Evolutionary conservation across 192 early-diverging fungal species (phyloP).

Genomic region (Umbelopsis vinacea): DNA sequence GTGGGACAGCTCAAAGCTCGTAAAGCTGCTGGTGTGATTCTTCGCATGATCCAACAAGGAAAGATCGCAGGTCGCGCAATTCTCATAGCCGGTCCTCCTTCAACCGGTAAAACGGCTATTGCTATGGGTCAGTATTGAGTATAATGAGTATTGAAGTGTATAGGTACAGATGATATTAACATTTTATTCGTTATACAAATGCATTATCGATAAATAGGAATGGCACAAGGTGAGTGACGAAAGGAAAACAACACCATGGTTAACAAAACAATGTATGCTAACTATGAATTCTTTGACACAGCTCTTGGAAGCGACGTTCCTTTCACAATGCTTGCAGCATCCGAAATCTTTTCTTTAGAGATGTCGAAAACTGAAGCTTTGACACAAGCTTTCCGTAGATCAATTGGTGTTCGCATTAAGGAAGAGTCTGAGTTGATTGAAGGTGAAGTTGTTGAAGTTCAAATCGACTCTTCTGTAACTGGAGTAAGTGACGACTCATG

Average conservation of each 20-base stretch:
- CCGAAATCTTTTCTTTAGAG: conserved; percentile 98
- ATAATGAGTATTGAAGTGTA: no score
- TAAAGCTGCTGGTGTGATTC: conserved; percentile 94
- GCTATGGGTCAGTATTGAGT: conserved; percentile 84
- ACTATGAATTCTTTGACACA: conserved; percentile 40
- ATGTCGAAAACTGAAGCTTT: conserved; percentile 99
- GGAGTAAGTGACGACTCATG: conserved; percentile 63
- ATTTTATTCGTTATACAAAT: no score
- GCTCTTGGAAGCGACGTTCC: conserved; percentile 94
- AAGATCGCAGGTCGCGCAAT: conserved; percentile 97
- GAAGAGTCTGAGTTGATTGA: conserved; percentile 99
- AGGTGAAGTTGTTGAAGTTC: conserved; percentile 98
- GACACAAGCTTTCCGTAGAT: conserved; percentile 96
- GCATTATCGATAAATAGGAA: conserved; percentile 12
- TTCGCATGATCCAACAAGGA: conserved; percentile 97
- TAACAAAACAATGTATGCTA: conserved; percentile 69
- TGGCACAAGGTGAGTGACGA: conserved; percentile 39
- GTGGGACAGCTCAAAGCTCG: conserved; percentile 95
- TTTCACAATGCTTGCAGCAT: conserved; percentile 96
- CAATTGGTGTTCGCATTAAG: conserved; percentile 97
- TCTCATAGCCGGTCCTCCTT: conserved; percentile 98
- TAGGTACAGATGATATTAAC: no score
- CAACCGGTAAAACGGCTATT: conserved; percentile 99
- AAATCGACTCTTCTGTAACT: conserved; percentile 91
- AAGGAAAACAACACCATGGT: not conserved